These are phyloP conservation scores for Silene noctiflora DNA, from an alignment of 179 eudicot genomes.

Conservation along the genomic window DNA sequence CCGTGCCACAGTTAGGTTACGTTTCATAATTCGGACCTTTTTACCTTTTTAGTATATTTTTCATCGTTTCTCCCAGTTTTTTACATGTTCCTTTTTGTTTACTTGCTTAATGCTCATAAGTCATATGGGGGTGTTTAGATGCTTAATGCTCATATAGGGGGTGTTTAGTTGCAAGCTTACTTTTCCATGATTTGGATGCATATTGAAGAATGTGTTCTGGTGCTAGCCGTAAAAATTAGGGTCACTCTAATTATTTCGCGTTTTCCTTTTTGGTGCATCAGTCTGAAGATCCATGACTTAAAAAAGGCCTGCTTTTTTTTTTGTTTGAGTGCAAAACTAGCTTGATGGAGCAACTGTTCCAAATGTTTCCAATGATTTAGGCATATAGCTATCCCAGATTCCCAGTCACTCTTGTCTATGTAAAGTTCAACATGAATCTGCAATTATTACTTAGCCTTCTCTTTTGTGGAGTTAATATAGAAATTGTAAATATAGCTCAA, in stretches of 20 bases:
- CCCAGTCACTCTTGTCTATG: not conserved
- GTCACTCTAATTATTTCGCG: not conserved
- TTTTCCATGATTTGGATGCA: not conserved
- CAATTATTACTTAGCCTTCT: not conserved
- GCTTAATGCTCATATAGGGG: not conserved
- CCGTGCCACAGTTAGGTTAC: not conserved
- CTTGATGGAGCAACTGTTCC: not conserved
- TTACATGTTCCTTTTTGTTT: not conserved
- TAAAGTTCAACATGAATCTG: constrained; percentile 8
- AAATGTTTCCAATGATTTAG: not conserved
- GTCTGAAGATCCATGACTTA: not conserved
- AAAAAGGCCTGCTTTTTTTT: not conserved
- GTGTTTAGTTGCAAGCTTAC: not conserved
- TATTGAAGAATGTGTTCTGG: not conserved
- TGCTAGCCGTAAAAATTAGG: not conserved
- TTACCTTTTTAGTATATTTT: not conserved
- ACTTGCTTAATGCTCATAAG: not conserved
- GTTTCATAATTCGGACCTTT: not conserved
- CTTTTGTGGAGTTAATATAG: not conserved
- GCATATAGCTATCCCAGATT: not conserved
- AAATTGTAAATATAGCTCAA: not conserved
- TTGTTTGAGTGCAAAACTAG: not conserved
- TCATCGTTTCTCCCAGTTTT: not conserved
- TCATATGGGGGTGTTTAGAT: not conserved
- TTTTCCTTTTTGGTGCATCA: not conserved